These are phyloP conservation scores for Yamadazyma kitorensis DNA, from an alignment of 805 yeast genomes.

Conservation along the genomic window DNA sequence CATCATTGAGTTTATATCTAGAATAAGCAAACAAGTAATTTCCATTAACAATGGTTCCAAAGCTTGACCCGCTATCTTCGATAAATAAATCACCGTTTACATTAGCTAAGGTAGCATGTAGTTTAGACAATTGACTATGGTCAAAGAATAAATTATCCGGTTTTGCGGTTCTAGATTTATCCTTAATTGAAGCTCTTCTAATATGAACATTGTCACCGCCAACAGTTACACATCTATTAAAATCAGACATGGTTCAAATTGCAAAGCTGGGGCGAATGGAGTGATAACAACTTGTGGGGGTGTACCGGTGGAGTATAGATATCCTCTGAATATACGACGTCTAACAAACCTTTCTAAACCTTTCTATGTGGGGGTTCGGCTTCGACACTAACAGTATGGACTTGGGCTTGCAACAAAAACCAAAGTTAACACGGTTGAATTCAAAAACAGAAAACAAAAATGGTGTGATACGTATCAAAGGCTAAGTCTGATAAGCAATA, in stretches of 20 bases:
- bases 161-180: constrained; percentile 21
- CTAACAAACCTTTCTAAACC: too few relatives aligned
- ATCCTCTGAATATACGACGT: too few relatives aligned
- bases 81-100: constrained; percentile 18
- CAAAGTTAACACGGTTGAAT: too few relatives aligned
- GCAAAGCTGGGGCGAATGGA: too few relatives aligned
- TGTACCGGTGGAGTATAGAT: too few relatives aligned
- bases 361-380: too few relatives aligned
- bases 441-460: too few relatives aligned
- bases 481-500: too few relatives aligned
- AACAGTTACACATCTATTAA: constrained; percentile 1
- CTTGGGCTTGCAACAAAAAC: too few relatives aligned
- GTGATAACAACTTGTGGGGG: too few relatives aligned
- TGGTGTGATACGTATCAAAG: too few relatives aligned
- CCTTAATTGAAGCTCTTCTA: constrained; percentile 31
- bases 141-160: constrained; percentile 30
- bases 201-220: constrained; percentile 7
- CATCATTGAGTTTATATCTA: constrained; percentile 16
- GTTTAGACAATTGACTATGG: constrained; percentile 36
- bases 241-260: neutral
- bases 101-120: constrained; percentile 29
- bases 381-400: too few relatives aligned
- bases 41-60: constrained; percentile 36
- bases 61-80: constrained; percentile 33
- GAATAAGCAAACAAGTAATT: constrained; percentile 19